Evolutionary conservation across 768 basidiomycete genomes (phyloP), one percentile per base, ranked within the genome.

Genomic region (Leccinum disarticulatum): DNA sequence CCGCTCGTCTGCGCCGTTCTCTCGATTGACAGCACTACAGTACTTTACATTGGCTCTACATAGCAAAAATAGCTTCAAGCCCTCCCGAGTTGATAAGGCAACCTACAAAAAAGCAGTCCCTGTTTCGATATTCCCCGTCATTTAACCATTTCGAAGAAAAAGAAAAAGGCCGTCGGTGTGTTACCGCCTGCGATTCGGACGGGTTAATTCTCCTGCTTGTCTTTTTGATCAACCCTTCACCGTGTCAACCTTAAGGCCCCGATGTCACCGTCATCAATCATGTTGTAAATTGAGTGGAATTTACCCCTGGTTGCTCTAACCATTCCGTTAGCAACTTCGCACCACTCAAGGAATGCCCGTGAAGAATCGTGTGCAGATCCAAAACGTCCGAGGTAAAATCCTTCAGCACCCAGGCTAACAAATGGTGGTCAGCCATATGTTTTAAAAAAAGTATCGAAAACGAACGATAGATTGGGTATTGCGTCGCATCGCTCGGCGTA

Each of bases 401-500:
- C 59, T 85, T 78, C 46, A 98, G 66, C 8, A 97, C 86, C 95
- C 95, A 98, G 13, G 95, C 90, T 93, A 47, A 33, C 55, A 47
- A 6, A n/a, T 28, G 57, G 27, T 22, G 22, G 11, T 55, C 52
- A 70, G 36, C 7, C 14, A 10, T 1, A n/a, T n/a, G n/a, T 43
- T 13, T n/a, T n/a, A 41, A 22, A n/a, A n/a, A n/a, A 4, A 8
- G 4, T 46, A 11, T 48, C 10, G 25, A 56, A 49, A 36, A 66
- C 89, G 53, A 66, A 92, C 91, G 91, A 63, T 93, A 95, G 8
- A 96, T 85, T 0, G 94, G 95, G 73, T 95, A 97, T 65, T 95
- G 93, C 0, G 95, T 96, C 10, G 95, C 93, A 77, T 97, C 95
- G 68, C 89, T 93, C 1, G 94, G 93, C 3, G 95, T 97, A 22